Conservation (phyloP, 2,329 filamentous ascomycete genomes). For the Penicillium sp. region DNA sequence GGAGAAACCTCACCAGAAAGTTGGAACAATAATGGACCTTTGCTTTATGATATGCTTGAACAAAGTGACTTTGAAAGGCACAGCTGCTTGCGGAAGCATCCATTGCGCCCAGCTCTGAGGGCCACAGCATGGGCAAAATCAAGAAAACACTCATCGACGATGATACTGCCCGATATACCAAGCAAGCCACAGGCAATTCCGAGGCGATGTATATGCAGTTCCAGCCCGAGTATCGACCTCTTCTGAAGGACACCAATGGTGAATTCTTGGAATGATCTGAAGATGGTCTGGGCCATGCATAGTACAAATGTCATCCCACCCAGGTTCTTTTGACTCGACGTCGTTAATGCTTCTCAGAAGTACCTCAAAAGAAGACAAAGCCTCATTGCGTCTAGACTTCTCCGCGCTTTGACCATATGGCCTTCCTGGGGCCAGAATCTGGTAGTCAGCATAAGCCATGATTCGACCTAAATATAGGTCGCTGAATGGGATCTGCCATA, state of each 20-base stretch:
- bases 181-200: background rate
- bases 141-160: background rate
- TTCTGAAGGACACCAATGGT: conserved; percentile 33
- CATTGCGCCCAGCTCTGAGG: conserved; percentile 28
- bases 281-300: background rate
- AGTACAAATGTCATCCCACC: background rate
- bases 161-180: background rate
- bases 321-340: background rate
- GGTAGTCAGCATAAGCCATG: background rate
- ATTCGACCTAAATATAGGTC: background rate
- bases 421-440: background rate
- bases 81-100: conserved; percentile 70
- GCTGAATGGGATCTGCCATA: background rate
- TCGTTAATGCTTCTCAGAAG: background rate
- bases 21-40: too few relatives aligned
- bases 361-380: background rate
- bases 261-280: conserved; percentile 27
- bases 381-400: background rate
- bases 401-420: background rate
- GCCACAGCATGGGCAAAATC: background rate
- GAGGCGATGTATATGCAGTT: conserved; percentile 42
- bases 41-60: too few relatives aligned
- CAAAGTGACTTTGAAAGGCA: too few relatives aligned
- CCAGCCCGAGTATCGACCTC: conserved; percentile 34
- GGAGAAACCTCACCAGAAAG: too few relatives aligned